Evolutionary conservation across 164 flowering plant species (phyloP), one percentile per base, ranked within the genome.

Genomic region (Annona cherimola): DNA sequence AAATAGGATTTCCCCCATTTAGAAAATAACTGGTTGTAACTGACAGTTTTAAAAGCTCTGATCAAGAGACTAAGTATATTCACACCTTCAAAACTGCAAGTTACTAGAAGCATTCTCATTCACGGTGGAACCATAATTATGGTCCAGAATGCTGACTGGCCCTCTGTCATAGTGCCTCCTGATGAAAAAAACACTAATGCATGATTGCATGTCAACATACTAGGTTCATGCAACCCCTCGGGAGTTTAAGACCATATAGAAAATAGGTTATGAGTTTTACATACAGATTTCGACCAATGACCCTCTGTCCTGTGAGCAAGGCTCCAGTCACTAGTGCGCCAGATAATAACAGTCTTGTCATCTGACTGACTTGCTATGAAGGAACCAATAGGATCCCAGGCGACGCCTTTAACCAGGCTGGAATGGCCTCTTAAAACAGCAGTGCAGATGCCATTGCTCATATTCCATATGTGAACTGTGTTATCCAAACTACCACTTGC

Each of bases 301-400:
- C 99, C 99, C 69, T 93, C 99, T 41, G 99, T 96, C 77, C 83
- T 83, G 79, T 96, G 98, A 74, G 86, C 99, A 71, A 93, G 92
- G 79, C 97, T 93, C 99, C 99, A 96, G 75, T 96, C 98, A 75
- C 93, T 90, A 67, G 99, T 96, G 84, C 96, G 84, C 99, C 99
- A 96, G 62, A 96, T 88, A 72, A 96, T 96, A 64, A 93, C 99
- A 71, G 97, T 90, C 83, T 96, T 96, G 75, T 96, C 99, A 83
- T 96, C 99, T 14, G 99, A 96, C 76, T 96, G 99, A 78, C 99
- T 96, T 1, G 99, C 99, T 74, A 96, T 83, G 76, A 96, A 96
- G 43, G 99, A 90, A 39, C 98, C 98, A 73, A 96, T 93, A 63
- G 99, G 99, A 83, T 96, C 99, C 99, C 99, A 93, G 12, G 98